Evolutionary conservation across 2,329 filamentous ascomycete genomes (phyloP), one percentile per base, ranked within the genome.

Genomic region (Fusarium transvaalense): DNA sequence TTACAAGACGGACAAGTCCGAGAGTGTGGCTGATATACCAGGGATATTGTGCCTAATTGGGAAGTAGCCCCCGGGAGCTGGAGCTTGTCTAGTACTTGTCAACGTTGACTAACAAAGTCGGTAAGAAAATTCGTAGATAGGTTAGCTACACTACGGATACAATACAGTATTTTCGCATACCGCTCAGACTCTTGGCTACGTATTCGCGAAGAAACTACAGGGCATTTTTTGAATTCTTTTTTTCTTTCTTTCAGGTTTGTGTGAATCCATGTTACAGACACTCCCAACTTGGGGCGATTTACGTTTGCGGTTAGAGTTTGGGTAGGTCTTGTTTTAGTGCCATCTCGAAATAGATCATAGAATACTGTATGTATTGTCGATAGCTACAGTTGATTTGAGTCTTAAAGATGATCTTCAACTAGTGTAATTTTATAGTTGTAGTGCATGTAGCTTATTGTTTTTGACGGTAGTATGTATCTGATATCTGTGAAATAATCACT

Each of bases 1-100:
- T 27, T 31, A 61, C 56, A 41, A 37, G 32, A 51, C 45, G 56
- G 66, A 50, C 53, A 54, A 47, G 62, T 57, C 66, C 66, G 66
- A 37, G 19, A 31, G n/a, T 50, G 61, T 69, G 61, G 66, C 66
- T 69, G 48, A 62, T 43, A 25, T 37, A 10, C 19, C 56, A 56
- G 50, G 56, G 48, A 42, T 41, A 38, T 39, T 14, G 32, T 13
- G 27, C 66, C 54, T 15, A 29, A 56, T 70, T 27, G 25, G 66
- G 66, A 35, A 69, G 50, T 67, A 53, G 17, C 13, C 31, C 9
- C n/a, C 62, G 38, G 66, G 35, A 35, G 29, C 27, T 51, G 34
- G 46, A 32, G 37, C 25, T 50, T 54, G 41, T 29, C 25, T 23
- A 42, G 29, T 27, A 41, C 35, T 59, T 57, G 61, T 64, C 45